Evolutionary conservation across 768 basidiomycete genomes (phyloP).

Genomic region (button mushroom (Agaricus bisporus)): DNA sequence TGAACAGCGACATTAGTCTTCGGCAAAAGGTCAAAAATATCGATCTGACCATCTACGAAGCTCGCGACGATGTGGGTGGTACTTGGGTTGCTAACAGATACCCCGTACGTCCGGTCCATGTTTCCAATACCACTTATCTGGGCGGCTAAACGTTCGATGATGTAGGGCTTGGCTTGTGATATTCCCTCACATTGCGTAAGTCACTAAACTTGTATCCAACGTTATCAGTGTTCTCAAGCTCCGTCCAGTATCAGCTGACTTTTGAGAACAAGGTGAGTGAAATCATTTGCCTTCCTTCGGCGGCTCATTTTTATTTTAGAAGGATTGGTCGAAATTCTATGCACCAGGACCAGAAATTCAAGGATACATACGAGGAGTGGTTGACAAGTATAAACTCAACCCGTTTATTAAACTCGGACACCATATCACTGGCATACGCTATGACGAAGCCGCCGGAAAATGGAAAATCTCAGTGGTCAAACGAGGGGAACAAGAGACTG

Average conservation of each 20-base stretch:
- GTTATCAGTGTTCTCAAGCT: background rate
- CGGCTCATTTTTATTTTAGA: constrained; percentile 22
- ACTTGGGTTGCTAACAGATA: constrained; percentile 56
- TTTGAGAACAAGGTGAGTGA: constrained; percentile 44
- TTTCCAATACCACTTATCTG: background rate
- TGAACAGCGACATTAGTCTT: constrained; percentile 28
- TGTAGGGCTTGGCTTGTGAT: constrained; percentile 53
- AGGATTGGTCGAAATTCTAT: constrained; percentile 58
- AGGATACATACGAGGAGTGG: constrained; percentile 44
- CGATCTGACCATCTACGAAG: constrained; percentile 53
- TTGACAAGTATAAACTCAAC: constrained; percentile 49
- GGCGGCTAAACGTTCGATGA: background rate
- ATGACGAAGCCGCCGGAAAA: constrained; percentile 43
- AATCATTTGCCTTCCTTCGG: background rate
- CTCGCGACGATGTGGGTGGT: constrained; percentile 52
- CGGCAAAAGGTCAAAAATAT: constrained; percentile 48
- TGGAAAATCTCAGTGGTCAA: constrained; percentile 48
- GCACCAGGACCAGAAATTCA: constrained; percentile 55
- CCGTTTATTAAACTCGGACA: constrained; percentile 51
- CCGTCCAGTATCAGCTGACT: constrained; percentile 48
- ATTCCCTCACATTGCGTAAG: constrained; percentile 51
- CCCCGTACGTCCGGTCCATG: constrained; percentile 31
- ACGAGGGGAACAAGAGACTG: constrained; percentile 17
- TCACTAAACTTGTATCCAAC: background rate
- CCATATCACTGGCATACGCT: constrained; percentile 45